phyloP scores from a whole-genome alignment of 352 stramenopile genomes.

The Phytophthora hybrid region DNA sequence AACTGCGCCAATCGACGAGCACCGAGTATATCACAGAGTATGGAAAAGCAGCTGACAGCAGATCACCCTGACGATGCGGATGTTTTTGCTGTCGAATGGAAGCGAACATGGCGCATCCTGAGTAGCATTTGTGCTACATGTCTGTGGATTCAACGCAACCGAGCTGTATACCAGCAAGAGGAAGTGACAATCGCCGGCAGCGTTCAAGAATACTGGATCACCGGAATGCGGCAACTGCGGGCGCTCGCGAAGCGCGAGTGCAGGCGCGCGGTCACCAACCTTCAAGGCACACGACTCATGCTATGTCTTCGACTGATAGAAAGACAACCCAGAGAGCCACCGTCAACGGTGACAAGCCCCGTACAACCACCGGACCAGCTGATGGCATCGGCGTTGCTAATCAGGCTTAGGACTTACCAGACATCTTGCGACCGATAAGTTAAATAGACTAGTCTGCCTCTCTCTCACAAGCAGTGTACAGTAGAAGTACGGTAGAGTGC shows the following conservation, averaged over 20 bases:
- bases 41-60: neutral
- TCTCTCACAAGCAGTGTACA: too few species aligned
- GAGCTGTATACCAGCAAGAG: neutral
- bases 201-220: neutral
- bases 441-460: too few species aligned
- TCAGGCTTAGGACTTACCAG: neutral
- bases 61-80: neutral
- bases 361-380: neutral
- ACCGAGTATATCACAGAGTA: neutral
- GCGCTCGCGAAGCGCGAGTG: neutral
- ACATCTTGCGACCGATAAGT: neutral
- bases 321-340: neutral
- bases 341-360: neutral
- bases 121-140: too few species aligned
- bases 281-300: neutral
- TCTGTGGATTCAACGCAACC: too few species aligned
- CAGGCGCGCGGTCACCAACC: neutral
- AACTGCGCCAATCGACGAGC: neutral
- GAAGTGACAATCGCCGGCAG: neutral
- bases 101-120: neutral
- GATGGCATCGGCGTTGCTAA: neutral
- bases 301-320: neutral
- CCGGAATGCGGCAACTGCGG: neutral
- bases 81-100: neutral
- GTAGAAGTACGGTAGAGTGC: too few species aligned